phyloP scores from a whole-genome alignment of 2,329 filamentous ascomycete genomes.

The Xylaria hypoxylon region DNA sequence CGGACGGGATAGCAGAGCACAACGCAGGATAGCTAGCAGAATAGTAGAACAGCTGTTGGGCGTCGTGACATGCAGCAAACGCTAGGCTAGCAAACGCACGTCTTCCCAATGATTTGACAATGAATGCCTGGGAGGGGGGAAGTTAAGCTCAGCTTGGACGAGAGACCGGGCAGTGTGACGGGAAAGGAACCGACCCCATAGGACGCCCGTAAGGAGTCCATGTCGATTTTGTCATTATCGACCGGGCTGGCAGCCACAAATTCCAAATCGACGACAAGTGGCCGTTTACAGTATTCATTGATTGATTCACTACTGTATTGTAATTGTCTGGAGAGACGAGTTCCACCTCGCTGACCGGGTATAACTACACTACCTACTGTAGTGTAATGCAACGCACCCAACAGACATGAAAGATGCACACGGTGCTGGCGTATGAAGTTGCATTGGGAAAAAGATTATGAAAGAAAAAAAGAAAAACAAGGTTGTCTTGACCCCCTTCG shows the following conservation, averaged over 20 bases:
- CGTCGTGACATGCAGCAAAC: neutral
- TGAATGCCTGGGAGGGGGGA: constrained; percentile 5
- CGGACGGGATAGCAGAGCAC: neutral
- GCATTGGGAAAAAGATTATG: neutral
- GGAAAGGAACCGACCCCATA: constrained; percentile 16
- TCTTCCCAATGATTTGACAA: constrained; percentile 36
- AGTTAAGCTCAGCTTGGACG: constrained; percentile 33
- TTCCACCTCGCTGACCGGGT: constrained; percentile 29
- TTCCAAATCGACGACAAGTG: constrained; percentile 37
- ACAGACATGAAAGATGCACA: no score
- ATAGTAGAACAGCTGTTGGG: neutral
- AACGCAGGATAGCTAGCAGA: neutral
- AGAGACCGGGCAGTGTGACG: constrained; percentile 26
- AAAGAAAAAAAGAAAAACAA: neutral
- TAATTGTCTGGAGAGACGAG: constrained; percentile 15
- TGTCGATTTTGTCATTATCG: constrained; percentile 34
- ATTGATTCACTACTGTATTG: constrained; percentile 15
- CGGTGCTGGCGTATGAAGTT: neutral
- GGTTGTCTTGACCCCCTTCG: neutral
- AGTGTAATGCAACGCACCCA: no score
- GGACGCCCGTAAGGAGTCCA: constrained; percentile 3
- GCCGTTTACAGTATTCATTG: neutral
- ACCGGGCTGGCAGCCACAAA: constrained; percentile 26
- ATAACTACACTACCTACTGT: neutral
- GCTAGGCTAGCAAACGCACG: constrained; percentile 9